Evolutionary conservation across 495 filamentous ascomycete species (phyloP).

Genomic region (Aspergillus leporis): DNA sequence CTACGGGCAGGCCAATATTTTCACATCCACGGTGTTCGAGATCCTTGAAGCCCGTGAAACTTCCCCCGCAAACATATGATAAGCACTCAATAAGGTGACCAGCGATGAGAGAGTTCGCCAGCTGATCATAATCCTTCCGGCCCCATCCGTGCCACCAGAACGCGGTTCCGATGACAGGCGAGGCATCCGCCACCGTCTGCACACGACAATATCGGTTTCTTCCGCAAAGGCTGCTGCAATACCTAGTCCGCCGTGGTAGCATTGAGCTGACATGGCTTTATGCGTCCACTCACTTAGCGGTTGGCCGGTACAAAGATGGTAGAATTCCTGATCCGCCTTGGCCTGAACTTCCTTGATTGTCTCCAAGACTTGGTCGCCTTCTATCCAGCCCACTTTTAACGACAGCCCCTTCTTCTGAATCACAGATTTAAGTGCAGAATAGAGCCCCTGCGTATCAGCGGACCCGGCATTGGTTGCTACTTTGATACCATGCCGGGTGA

Average conservation of each 20-base stretch:
- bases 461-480: slow-evolving; percentile 51
- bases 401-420: slow-evolving; percentile 27
- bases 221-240: slow-evolving; percentile 37
- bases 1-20: slow-evolving; percentile 43
- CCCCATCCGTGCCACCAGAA: slow-evolving; percentile 41
- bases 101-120: slow-evolving; percentile 40
- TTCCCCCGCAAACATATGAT: slow-evolving; percentile 44
- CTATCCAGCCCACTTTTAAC: slow-evolving; percentile 28
- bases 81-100: slow-evolving; percentile 47
- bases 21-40: slow-evolving; percentile 1
- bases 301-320: slow-evolving; percentile 9
- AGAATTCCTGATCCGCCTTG: slow-evolving; percentile 3
- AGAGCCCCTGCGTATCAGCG: slow-evolving; percentile 36
- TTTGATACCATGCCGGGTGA: slow-evolving; percentile 43
- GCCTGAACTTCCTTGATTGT: background rate
- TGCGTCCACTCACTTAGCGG: slow-evolving; percentile 38
- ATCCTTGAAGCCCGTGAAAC: slow-evolving; percentile 50
- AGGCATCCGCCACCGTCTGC: slow-evolving; percentile 42
- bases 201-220: slow-evolving; percentile 49
- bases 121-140: slow-evolving; percentile 26
- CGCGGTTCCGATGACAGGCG: slow-evolving; percentile 40
- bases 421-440: slow-evolving; percentile 31
- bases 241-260: slow-evolving; percentile 40
- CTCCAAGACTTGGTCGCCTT: slow-evolving; percentile 13
- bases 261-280: slow-evolving; percentile 41